Percentiles rank a stretch among this genome's conserved stretches.
phyloP scores from a whole-genome alignment of 345 rosid species.

The Stellera chamaejasme region DNA sequence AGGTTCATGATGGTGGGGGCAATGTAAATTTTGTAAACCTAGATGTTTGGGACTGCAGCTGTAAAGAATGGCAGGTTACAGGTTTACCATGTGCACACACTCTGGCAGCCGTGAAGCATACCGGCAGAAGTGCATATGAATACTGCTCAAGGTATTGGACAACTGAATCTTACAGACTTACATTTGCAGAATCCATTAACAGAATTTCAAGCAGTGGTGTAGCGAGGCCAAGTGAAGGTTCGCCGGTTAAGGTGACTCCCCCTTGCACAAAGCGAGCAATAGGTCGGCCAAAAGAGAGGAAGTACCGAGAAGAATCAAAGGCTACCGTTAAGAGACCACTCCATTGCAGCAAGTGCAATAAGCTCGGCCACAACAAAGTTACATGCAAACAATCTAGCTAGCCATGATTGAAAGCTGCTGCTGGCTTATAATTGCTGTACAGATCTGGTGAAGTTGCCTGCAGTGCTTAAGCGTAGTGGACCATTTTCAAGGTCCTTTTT shows the following conservation, averaged over 20 bases:
- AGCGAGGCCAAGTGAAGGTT: constrained; percentile 8
- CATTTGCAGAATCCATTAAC: constrained; percentile 41
- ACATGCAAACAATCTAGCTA: constrained; percentile 7
- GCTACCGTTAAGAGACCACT: constrained; percentile 30
- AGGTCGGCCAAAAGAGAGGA: constrained; percentile 12
- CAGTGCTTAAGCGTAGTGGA: no score
- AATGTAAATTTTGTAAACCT: constrained; percentile 39
- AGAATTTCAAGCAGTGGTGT: constrained; percentile 24
- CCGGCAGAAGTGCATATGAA: constrained; percentile 29
- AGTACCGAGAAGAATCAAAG: constrained; percentile 18
- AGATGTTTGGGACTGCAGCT: constrained; percentile 39
- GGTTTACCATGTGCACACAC: constrained; percentile 61
- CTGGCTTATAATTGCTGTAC: no score
- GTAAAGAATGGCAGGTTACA: constrained; percentile 40
- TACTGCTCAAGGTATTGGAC: constrained; percentile 41
- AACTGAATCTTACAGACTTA: constrained; percentile 28
- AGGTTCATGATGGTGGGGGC: constrained; percentile 37
- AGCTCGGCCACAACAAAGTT: constrained; percentile 13
- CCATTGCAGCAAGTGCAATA: constrained; percentile 46
- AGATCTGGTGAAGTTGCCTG: no score
- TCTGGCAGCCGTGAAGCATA: constrained; percentile 34
- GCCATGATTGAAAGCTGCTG: background rate
- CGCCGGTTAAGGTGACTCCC: constrained; percentile 5
- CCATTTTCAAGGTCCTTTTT: no score
- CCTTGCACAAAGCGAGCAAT: constrained; percentile 5